phyloP scores from a whole-genome alignment of 1,284 basidiomycete genomes.

The Tausonia pullulans region DNA sequence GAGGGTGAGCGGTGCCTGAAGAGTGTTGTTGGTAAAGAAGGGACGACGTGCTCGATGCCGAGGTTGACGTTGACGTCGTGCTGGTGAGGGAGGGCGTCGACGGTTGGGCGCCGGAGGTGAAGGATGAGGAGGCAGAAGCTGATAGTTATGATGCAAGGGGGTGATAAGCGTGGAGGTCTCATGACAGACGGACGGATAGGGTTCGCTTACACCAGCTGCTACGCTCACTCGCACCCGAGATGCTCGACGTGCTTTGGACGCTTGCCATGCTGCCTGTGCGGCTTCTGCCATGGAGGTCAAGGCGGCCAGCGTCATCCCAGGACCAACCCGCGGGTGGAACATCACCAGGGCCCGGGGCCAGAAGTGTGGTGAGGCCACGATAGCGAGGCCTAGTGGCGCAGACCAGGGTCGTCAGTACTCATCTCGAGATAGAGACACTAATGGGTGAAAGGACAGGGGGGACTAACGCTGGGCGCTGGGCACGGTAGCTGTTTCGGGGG shows the following conservation, averaged over 20 bases:
- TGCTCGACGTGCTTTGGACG: neutral
- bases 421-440: neutral
- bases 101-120: neutral
- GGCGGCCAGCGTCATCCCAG: too few relatives aligned
- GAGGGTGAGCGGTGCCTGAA: neutral
- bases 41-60: neutral
- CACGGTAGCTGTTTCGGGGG: neutral
- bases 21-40: neutral
- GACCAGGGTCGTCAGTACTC: neutral
- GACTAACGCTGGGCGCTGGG: conserved; percentile 10
- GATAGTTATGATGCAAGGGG: neutral
- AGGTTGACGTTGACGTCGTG: too few relatives aligned
- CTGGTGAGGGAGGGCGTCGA: neutral
- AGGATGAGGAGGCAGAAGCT: neutral
- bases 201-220: too few relatives aligned
- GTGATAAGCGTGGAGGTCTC: too few relatives aligned
- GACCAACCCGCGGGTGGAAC: too few relatives aligned
- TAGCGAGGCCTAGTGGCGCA: conserved; percentile 8
- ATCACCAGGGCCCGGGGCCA: conserved; percentile 11
- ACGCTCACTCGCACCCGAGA: too few relatives aligned
- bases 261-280: conserved; percentile 6
- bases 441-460: neutral
- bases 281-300: neutral
- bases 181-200: too few relatives aligned
- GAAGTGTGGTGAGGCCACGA: conserved; percentile 11